These are phyloP conservation scores for Suhomyces pyralidae DNA, from an alignment of 805 yeast species.

Conservation along the genomic window DNA sequence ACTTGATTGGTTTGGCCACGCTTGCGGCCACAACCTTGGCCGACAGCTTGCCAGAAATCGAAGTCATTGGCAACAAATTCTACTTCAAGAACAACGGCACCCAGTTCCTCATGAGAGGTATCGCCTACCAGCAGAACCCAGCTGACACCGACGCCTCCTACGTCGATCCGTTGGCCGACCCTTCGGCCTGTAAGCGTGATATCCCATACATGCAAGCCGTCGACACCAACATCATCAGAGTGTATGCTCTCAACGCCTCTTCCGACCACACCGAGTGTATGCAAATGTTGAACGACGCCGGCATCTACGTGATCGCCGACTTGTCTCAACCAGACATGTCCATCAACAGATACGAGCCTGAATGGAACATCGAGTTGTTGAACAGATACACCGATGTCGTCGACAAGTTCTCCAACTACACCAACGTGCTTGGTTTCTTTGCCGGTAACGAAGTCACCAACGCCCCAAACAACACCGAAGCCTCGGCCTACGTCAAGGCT, in stretches of 20 bases:
- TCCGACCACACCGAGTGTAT: conserved; percentile 69
- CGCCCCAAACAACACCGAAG: conserved; percentile 59
- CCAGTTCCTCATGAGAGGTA: conserved; percentile 73
- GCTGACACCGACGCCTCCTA: conserved; percentile 49
- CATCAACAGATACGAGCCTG: conserved; percentile 59
- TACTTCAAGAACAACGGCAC: conserved; percentile 75
- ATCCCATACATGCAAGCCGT: conserved; percentile 63
- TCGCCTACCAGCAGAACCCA: conserved; percentile 76
- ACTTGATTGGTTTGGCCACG: conserved; percentile 24
- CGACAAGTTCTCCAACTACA: conserved; percentile 64
- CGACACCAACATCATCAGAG: conserved; percentile 69
- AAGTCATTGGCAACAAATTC: conserved; percentile 74
- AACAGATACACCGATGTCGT: conserved; percentile 68
- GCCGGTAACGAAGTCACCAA: conserved; percentile 87
- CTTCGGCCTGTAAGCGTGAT: conserved; percentile 62
- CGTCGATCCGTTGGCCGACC: conserved; percentile 71
- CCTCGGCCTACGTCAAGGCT: conserved; percentile 81
- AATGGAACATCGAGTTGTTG: conserved; percentile 61
- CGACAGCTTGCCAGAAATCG: conserved; percentile 51
- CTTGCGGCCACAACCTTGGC: conserved; percentile 18
- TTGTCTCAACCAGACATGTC: conserved; percentile 68
- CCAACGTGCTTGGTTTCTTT: conserved; percentile 76
- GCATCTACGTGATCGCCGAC: conserved; percentile 89
- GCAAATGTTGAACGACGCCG: conserved; percentile 68
- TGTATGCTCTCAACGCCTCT: conserved; percentile 66